Evolutionary conservation across 2,329 filamentous ascomycete genomes (phyloP).

Genomic region (Microcyclosporella mali): DNA sequence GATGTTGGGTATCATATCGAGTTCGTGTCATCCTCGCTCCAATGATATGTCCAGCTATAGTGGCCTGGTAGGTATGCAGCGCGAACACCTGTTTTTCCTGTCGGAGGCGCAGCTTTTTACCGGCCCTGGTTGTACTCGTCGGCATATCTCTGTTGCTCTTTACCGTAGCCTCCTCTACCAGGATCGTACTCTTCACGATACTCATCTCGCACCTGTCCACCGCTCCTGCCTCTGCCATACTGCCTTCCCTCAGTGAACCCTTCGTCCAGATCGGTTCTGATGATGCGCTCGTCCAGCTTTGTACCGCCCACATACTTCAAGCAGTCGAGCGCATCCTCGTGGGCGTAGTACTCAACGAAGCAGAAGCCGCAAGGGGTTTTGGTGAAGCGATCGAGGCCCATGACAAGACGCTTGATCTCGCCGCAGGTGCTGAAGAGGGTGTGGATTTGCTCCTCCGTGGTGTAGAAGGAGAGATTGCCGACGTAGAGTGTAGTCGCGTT

Average conservation of each 20-base stretch:
- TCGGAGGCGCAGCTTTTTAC: too few species aligned
- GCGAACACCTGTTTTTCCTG: too few species aligned
- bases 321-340: constrained; percentile 93
- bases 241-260: constrained; percentile 94
- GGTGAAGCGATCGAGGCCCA: constrained; percentile 93
- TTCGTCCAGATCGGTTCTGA: constrained; percentile 89
- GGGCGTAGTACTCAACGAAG: constrained; percentile 98
- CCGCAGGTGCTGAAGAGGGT: constrained; percentile 64
- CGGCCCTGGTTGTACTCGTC: constrained; percentile 17
- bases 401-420: constrained; percentile 95
- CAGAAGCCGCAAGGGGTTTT: constrained; percentile 99
- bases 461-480: constrained; percentile 75
- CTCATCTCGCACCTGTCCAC: constrained; percentile 94
- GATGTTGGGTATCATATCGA: too few species aligned
- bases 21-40: too few species aligned
- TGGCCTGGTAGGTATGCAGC: too few species aligned
- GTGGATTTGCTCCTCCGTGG: constrained; percentile 97
- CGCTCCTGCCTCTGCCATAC: constrained; percentile 89
- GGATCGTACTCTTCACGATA: constrained; percentile 97
- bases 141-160: constrained; percentile 42
- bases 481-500: constrained; percentile 94
- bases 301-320: constrained; percentile 98
- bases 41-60: too few species aligned
- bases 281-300: constrained; percentile 94
- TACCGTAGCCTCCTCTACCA: constrained; percentile 80